phyloP scores from a whole-genome alignment of 2,329 filamentous ascomycete species.

The Uncinocarpus reesii region DNA sequence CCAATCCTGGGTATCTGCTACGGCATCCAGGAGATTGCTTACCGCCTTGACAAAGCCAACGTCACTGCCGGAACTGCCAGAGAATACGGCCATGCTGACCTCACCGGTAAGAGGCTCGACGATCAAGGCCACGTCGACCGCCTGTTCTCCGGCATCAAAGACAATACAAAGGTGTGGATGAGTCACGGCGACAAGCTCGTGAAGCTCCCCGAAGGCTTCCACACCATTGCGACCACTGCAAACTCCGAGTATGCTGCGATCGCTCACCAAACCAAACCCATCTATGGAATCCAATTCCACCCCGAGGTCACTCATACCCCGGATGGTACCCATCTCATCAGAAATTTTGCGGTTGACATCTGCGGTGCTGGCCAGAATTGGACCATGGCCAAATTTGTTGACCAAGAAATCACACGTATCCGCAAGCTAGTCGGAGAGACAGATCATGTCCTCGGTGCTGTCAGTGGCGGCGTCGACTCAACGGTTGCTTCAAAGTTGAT shows the following conservation, averaged over 20 bases:
- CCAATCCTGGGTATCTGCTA: conserved; percentile 53
- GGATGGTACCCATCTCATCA: conserved; percentile 57
- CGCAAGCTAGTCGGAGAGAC: conserved; percentile 68
- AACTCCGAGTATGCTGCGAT: conserved; percentile 72
- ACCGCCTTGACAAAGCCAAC: conserved; percentile 50
- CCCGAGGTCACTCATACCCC: conserved; percentile 67
- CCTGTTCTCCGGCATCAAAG: conserved; percentile 66
- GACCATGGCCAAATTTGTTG: conserved; percentile 75
- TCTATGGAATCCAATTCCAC: conserved; percentile 82
- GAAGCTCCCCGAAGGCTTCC: conserved; percentile 61
- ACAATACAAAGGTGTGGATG: conserved; percentile 69
- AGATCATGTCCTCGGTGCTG: conserved; percentile 71
- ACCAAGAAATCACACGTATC: conserved; percentile 72
- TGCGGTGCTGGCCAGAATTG: conserved; percentile 68
- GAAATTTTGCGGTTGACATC: conserved; percentile 77
- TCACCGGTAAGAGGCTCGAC: conserved; percentile 49
- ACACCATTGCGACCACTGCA: conserved; percentile 60
- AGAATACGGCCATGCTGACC: conserved; percentile 61
- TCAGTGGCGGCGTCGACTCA: conserved; percentile 76
- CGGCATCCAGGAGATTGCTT: conserved; percentile 61
- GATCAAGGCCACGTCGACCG: conserved; percentile 50
- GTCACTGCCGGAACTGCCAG: conserved; percentile 57
- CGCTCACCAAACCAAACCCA: conserved; percentile 47
- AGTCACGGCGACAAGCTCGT: conserved; percentile 79
- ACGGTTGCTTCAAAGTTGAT: conserved; percentile 82